A percentile compares a stretch with the other conserved stretches of the same genome.
phyloP scores from a whole-genome alignment of 2,329 filamentous ascomycete genomes.

The Xylariaceae sp. region DNA sequence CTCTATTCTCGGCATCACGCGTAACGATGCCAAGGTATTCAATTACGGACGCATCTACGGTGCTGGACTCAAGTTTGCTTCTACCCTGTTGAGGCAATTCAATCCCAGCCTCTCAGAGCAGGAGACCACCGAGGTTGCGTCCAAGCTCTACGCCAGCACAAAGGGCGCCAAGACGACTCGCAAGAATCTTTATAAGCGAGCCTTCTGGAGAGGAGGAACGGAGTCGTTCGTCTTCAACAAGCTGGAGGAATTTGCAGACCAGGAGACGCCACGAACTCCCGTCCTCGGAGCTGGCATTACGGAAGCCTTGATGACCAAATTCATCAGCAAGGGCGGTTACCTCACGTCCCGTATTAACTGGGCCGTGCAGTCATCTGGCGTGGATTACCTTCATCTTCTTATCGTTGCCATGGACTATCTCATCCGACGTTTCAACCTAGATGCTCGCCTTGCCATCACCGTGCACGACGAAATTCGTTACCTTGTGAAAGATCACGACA shows the following conservation, averaged over 20 bases:
- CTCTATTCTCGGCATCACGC: conserved; percentile 82
- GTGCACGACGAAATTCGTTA: conserved; percentile 98
- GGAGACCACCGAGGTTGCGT: conserved; percentile 70
- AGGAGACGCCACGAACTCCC: conserved; percentile 83
- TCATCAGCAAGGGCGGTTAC: conserved; percentile 83
- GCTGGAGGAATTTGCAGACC: conserved; percentile 94
- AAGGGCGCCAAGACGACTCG: conserved; percentile 83
- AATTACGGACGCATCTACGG: conserved; percentile 99
- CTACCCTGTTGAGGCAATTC: conserved; percentile 85
- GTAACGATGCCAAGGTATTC: conserved; percentile 95
- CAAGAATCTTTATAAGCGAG: conserved; percentile 62
- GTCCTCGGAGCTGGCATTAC: conserved; percentile 94
- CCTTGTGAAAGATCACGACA: conserved; percentile 76
- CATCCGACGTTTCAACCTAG: conserved; percentile 74
- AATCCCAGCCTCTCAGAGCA: conserved; percentile 77
- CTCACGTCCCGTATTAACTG: conserved; percentile 97
- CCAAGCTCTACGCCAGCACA: conserved; percentile 78
- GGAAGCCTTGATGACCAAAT: conserved; percentile 84
- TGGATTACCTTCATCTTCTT: conserved; percentile 92
- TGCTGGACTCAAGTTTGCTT: conserved; percentile 90
- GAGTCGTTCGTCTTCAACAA: conserved; percentile 99
- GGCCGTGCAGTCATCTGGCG: conserved; percentile 96
- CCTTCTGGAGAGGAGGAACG: conserved; percentile 94
- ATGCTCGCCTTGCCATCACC: conserved; percentile 82
- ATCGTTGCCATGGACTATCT: conserved; percentile 95